Percentiles rank a stretch among this genome's conserved stretches.
Evolutionary conservation across 2,329 filamentous ascomycete species (phyloP).

Genomic region (Botrytis porri): DNA sequence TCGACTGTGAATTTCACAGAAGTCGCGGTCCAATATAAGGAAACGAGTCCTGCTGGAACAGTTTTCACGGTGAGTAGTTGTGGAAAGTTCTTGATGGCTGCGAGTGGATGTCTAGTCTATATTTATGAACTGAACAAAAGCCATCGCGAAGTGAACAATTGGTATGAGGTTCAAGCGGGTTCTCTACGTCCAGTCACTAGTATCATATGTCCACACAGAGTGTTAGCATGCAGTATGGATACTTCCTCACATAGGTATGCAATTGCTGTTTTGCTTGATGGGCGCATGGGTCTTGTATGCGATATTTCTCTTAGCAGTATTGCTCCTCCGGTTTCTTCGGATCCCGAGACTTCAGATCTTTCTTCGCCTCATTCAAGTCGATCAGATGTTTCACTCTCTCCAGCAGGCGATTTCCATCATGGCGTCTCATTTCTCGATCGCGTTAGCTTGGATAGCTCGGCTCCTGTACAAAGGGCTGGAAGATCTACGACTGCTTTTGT

Average conservation of each 20-base stretch:
- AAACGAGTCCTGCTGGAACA: constrained; percentile 27
- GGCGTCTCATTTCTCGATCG: constrained; percentile 30
- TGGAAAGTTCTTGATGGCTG: constrained; percentile 55
- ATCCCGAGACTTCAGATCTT: not conserved
- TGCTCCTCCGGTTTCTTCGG: not conserved
- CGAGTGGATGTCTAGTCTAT: constrained; percentile 52
- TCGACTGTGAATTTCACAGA: constrained; percentile 42
- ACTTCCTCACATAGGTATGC: constrained; percentile 53
- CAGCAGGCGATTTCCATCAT: constrained; percentile 1
- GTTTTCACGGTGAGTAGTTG: constrained; percentile 51
- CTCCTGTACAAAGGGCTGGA: constrained; percentile 18
- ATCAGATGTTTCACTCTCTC: not conserved
- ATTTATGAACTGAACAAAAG: constrained; percentile 47
- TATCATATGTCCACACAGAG: constrained; percentile 54
- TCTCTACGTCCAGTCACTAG: constrained; percentile 47
- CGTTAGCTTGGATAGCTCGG: constrained; percentile 30
- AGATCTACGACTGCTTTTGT: constrained; percentile 25
- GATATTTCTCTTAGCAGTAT: constrained; percentile 43
- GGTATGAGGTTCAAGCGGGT: constrained; percentile 26
- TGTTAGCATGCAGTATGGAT: constrained; percentile 62
- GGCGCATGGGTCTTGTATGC: constrained; percentile 59
- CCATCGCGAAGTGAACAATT: constrained; percentile 15
- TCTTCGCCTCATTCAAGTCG: not conserved
- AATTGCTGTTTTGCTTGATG: constrained; percentile 57
- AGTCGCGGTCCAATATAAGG: constrained; percentile 34